Evolutionary conservation across 768 basidiomycete species (phyloP).

Genomic region (Trametes elegans): DNA sequence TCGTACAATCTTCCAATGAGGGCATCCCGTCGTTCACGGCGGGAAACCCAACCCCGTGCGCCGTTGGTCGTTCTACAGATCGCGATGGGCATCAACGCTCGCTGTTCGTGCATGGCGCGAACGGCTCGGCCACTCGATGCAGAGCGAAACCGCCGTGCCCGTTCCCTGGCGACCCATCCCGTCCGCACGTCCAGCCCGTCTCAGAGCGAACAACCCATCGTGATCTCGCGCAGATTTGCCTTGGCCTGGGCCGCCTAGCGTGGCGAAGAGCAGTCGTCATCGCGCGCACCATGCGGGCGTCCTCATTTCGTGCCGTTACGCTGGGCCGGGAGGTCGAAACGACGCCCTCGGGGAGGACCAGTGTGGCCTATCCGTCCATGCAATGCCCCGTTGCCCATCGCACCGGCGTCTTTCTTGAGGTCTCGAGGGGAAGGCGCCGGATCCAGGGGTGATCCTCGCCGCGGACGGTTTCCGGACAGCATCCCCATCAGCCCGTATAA

Average conservation of each 20-base stretch:
- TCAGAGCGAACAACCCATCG: not conserved
- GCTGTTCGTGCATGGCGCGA: not conserved
- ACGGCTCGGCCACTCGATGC: not conserved
- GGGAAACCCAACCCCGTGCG: not conserved
- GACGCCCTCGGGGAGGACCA: not conserved
- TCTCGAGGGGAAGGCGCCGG: not conserved
- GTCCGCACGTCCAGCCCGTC: not conserved
- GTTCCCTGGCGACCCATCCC: not conserved
- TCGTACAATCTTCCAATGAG: too few species aligned
- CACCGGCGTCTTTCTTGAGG: not conserved
- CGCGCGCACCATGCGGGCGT: not conserved
- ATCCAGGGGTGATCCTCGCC: slow-evolving; percentile 13
- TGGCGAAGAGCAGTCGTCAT: not conserved
- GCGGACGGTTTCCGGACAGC: not conserved
- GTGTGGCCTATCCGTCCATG: not conserved
- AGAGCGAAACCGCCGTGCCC: not conserved
- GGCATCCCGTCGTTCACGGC: not conserved
- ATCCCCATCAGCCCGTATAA: slow-evolving; percentile 3
- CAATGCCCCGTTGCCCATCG: slow-evolving; percentile 4
- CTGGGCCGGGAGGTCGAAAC: not conserved
- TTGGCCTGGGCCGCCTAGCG: too few species aligned
- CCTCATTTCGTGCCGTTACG: not conserved
- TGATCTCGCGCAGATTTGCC: not conserved
- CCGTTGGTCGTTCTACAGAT: too few species aligned
- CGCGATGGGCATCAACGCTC: not conserved